These are phyloP conservation scores for Aurifilum marmelostoma DNA, from an alignment of 2,329 filamentous ascomycete species.

Conservation along the genomic window DNA sequence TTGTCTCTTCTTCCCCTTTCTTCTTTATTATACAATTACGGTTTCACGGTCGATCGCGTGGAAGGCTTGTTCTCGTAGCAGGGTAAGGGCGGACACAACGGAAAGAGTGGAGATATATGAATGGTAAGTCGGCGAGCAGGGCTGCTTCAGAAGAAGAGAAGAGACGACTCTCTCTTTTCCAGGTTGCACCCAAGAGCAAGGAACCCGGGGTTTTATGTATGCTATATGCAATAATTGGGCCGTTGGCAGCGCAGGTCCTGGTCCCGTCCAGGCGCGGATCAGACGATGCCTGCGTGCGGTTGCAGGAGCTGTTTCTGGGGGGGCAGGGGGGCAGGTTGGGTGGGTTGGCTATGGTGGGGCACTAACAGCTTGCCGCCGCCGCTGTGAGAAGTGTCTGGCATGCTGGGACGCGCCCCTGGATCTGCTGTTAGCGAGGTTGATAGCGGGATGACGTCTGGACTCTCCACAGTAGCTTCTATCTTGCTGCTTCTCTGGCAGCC, in stretches of 20 bases:
- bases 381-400: background rate
- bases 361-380: slow-evolving; percentile 9
- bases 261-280: background rate
- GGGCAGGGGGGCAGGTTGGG: background rate
- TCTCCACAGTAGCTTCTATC: background rate
- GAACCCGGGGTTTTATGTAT: background rate
- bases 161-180: background rate
- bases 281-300: slow-evolving; percentile 1
- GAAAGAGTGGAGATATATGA: slow-evolving; percentile 1
- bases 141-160: background rate
- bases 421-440: background rate
- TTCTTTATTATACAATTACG: background rate
- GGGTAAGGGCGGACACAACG: background rate
- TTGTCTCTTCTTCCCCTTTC: background rate
- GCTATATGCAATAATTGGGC: slow-evolving; percentile 1
- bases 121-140: background rate
- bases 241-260: background rate
- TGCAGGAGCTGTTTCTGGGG: background rate
- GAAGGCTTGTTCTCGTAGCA: background rate
- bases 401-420: background rate
- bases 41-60: background rate
- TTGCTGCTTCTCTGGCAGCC: background rate
- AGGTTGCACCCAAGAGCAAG: background rate
- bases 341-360: background rate
- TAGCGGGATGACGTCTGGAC: slow-evolving; percentile 5